Evolutionary conservation across 2,329 filamentous ascomycete species (phyloP), one percentile per base, ranked within the genome.

Genomic region (Nigrospora sphaerica): DNA sequence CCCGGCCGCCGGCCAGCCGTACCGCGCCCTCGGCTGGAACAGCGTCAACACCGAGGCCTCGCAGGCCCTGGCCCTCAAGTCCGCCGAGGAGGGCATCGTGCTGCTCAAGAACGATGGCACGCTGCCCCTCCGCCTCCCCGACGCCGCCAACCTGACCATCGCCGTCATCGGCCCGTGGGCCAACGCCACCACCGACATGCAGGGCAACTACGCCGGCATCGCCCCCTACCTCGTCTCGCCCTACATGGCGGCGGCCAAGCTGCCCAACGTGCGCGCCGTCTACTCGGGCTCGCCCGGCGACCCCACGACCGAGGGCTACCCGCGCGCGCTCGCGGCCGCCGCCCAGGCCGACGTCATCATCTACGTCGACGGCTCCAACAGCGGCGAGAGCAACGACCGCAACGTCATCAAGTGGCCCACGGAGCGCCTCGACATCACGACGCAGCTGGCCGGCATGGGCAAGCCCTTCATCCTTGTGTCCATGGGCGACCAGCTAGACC

Each of bases 181-280:
- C 13, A 59, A 59, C 32, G 57, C 56, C 6, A 57, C 57, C 3
- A 50, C 47, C 6, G 52, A 53, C 13, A 56, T 58, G 52, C 54
- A 58, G 19, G 57, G 57, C 14, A 59, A 58, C 42, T 59, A 85
- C 61, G 67, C 57, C 47, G 80, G 80, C 28, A 61, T 68, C 3
- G 69, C 81, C 1, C 77, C 78, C 0, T 83, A 77, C 59, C 63
- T 77, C 3, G 72, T 69, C 51, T 73, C 69, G 4, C 79, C 79
- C 0, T 63, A 78, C 0, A 71, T 69, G 31, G 78, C 80, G 7
- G 72, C 78, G 10, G 57, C 72, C 32, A 62, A 71, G 28, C 67
- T 72, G 3, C 68, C 68, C 5, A 62, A 74, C 32, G 64, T 67
- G 0, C 69, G 77, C 18, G 69, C 69, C 51, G 72, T 74, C 43